Evolutionary conservation across 2,329 filamentous ascomycete genomes (phyloP), one percentile per base, ranked within the genome.

Genomic region (Grosmannia penicillata): DNA sequence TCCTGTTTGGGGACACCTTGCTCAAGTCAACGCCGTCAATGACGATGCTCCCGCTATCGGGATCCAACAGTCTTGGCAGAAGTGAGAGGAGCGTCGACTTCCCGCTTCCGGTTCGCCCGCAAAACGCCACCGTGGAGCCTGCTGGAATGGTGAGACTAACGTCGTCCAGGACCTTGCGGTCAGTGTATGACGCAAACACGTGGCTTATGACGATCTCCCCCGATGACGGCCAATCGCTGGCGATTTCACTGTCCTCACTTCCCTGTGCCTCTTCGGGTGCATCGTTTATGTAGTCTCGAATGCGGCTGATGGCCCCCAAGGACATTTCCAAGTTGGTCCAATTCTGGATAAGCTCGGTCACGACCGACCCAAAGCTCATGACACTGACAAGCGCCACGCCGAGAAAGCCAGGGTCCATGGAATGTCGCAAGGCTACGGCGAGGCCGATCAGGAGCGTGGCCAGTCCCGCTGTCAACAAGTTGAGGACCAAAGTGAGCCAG

Each of bases 51-150:
- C 67, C 66, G 4, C 49, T 36, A 10, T 53, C 55, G 13, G 58
- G 49, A n/a, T 67, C 60, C 9, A 69, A 47, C 44, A 72, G 58
- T 15, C 66, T 60, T 41, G 69, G 59, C 5, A 72, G 51, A 1
- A 59, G 53, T 10, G 62, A 50, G 19, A 54, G 43, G 2, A 56
- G 42, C 1, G 49, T 52, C 2, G 48, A 53, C 40, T 56, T 53
- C 21, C 51, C 51, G 28, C 48, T 50, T 15, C 54, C 56, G 1
- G 56, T 57, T 4, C 57, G 48, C 6, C 58, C 57, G 27, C 55
- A 55, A n/a, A 61, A 47, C 13, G 50, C 57, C 11, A 59, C 45
- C 38, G 56, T 57, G 37, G 54, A 48, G 8, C 55, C 53, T 0
- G 53, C 41, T 11, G 41, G 31, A 35, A 58, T 48, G 8, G 47